Base-by-base conservation (phyloP, 73 alveolate genomes). In the Tetrahymena borealis region DNA sequence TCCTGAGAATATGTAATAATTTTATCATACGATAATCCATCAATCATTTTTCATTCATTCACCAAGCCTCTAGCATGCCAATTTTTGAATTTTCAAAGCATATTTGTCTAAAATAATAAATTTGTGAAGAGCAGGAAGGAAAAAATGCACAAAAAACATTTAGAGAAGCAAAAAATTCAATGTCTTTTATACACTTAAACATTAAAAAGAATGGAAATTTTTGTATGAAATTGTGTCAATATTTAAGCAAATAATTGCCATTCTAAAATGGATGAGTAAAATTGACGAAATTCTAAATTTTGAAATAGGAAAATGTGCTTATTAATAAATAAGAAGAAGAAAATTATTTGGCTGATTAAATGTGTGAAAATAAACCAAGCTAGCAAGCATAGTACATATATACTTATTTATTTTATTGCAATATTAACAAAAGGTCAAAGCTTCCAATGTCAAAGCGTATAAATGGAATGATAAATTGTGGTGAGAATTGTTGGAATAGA, bases 401-500 rank as follows among this genome's bases (percentile, higher is more conserved):
- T n/a, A n/a, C n/a, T n/a, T n/a, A 33, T 39, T 91, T 24, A 92
- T 91, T 24, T 38, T 39, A 33, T 78, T 78, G 33, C 92, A 92
- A 32, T 42, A 93, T 24, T 91, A 77, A 33, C n/a, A 60, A 24
- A 24, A 60, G 85, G n/a, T 60, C 85, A 60, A 60, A 94, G 90
- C 33, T 94, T 95, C 33, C 90, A 93, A 6, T 78, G 90, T 37
- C 79, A 13, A n/a, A 93, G 78, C 93, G 95, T 32, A 32, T 79
- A 12, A 40, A 85, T 41, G 78, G 40, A 11, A 91, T 97, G 15
- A 94, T 94, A 78, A 96, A 94, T 91, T 98, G 99, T 43, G 99
- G 99, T 8, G 98, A 97, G 90, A 91, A 97, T n/a, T 98, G 99
- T 90, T 91, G 97, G 91, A 98, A 98, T 94, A 94, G 97, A 90